These are phyloP conservation scores for Stagonosporopsis cucurbitacearum DNA, from an alignment of 2,329 filamentous ascomycete species.

Conservation along the genomic window DNA sequence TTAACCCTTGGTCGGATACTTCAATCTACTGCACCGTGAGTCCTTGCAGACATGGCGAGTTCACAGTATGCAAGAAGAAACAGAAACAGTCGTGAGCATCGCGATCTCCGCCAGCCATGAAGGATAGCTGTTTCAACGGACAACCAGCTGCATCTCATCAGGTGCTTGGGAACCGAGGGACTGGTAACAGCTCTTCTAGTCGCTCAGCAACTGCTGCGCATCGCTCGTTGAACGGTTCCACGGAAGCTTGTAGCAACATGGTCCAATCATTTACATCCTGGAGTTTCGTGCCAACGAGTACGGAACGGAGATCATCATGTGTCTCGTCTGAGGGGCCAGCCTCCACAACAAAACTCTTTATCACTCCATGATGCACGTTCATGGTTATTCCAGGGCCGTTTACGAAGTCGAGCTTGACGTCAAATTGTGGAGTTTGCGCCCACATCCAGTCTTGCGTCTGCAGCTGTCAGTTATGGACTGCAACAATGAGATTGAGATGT, in stretches of 20 bases:
- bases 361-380: conserved; percentile 62
- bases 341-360: conserved; percentile 54
- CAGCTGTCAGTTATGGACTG: conserved; percentile 39
- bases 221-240: conserved; percentile 24
- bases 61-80: background rate
- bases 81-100: background rate
- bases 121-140: background rate
- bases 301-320: conserved; percentile 25
- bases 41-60: background rate
- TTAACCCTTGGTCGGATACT: background rate
- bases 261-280: conserved; percentile 58
- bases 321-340: conserved; percentile 2
- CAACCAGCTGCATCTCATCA: background rate
- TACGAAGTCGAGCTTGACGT: conserved; percentile 61
- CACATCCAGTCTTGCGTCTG: conserved; percentile 78
- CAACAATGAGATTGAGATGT: conserved; percentile 9
- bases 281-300: conserved; percentile 50
- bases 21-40: background rate
- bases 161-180: conserved; percentile 23
- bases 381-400: conserved; percentile 43
- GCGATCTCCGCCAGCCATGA: background rate
- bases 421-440: conserved; percentile 84
- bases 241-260: conserved; percentile 24
- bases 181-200: conserved; percentile 31
- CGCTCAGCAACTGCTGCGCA: conserved; percentile 23